These are phyloP conservation scores for Uronychia binucleata DNA, from an alignment of 73 alveolate species.

Conservation along the genomic window DNA sequence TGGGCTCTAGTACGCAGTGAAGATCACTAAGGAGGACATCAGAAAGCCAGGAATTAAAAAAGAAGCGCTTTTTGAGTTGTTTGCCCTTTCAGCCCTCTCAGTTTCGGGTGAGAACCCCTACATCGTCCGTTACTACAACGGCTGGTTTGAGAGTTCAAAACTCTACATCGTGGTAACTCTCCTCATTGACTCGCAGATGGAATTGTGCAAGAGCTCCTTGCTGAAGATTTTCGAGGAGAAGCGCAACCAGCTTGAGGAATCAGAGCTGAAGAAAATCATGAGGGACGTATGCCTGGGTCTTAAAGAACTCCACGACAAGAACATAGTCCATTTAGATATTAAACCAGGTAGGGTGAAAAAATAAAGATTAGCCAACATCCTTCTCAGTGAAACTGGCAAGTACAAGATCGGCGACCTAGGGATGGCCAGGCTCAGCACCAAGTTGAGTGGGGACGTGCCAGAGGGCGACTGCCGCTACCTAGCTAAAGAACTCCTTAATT, in stretches of 20 bases:
- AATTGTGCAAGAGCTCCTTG: conserved; percentile 70
- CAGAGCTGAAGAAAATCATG: conserved; percentile 53
- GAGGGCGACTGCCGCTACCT: conserved; percentile 88
- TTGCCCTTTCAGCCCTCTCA: conserved; percentile 77
- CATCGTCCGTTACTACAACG: conserved; percentile 78
- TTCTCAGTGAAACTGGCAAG: conserved; percentile 71
- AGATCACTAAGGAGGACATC: conserved; percentile 53
- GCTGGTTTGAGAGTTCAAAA: conserved; percentile 78
- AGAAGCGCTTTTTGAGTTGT: conserved; percentile 71
- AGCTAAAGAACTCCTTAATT: conserved; percentile 76
- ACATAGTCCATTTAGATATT: conserved; percentile 95
- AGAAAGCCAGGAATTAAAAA: conserved; percentile 29
- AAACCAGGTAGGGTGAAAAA: conserved; percentile 65
- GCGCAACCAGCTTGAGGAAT: conserved; percentile 37
- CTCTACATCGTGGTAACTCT: conserved; percentile 48
- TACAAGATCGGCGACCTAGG: conserved; percentile 97
- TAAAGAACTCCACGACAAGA: conserved; percentile 86
- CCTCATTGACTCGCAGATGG: conserved; percentile 56
- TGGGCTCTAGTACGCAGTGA: conserved; percentile 76
- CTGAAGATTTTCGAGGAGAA: conserved; percentile 3
- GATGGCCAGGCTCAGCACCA: conserved; percentile 62
- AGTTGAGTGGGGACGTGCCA: conserved; percentile 64
- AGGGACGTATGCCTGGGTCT: conserved; percentile 84
- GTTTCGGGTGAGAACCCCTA: conserved; percentile 72
- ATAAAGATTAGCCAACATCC: conserved; percentile 74